These are phyloP conservation scores for Halenospora varia DNA, from an alignment of 495 filamentous ascomycete genomes.

Conservation along the genomic window DNA sequence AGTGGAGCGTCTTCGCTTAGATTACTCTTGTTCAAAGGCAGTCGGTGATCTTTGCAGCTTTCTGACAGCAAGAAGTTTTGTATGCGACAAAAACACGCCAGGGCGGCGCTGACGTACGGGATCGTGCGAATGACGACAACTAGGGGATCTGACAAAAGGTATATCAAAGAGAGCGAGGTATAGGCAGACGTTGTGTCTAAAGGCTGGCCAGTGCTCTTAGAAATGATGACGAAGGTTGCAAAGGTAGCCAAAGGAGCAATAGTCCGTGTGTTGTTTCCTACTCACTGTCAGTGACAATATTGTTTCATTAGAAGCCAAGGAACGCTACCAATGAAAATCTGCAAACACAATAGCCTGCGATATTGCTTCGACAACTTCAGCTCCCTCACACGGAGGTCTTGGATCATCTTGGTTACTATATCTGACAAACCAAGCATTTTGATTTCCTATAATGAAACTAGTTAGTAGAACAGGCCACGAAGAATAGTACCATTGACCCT, in stretches of 20 bases:
- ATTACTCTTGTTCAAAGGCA: slow-evolving; percentile 6
- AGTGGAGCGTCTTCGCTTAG: background rate
- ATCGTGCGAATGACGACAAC: slow-evolving; percentile 20
- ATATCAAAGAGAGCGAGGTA: slow-evolving; percentile 20
- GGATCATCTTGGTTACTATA: slow-evolving; percentile 19
- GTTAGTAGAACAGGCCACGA: background rate
- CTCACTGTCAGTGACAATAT: slow-evolving; percentile 6
- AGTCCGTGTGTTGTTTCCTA: slow-evolving; percentile 35
- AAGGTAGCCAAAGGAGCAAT: slow-evolving; percentile 22
- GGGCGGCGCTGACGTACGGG: slow-evolving; percentile 22
- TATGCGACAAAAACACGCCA: slow-evolving; percentile 38
- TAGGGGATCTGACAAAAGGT: slow-evolving; percentile 22
- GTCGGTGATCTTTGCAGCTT: slow-evolving; percentile 24
- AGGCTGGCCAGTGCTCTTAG: slow-evolving; percentile 15
- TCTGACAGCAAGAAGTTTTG: slow-evolving; percentile 36
- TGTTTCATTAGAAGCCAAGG: slow-evolving; percentile 43
- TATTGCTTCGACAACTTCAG: slow-evolving; percentile 14
- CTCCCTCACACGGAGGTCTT: slow-evolving; percentile 16
- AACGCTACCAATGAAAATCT: slow-evolving; percentile 30
- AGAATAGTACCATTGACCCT: background rate
- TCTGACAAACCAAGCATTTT: slow-evolving; percentile 34
- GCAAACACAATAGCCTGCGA: slow-evolving; percentile 35
- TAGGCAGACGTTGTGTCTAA: slow-evolving; percentile 19
- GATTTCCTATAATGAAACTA: slow-evolving; percentile 14
- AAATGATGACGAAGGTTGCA: slow-evolving; percentile 16